phyloP scores from a whole-genome alignment of 2,329 filamentous ascomycete species.

The Ophiocordyceps camponoti-saundersi region DNA sequence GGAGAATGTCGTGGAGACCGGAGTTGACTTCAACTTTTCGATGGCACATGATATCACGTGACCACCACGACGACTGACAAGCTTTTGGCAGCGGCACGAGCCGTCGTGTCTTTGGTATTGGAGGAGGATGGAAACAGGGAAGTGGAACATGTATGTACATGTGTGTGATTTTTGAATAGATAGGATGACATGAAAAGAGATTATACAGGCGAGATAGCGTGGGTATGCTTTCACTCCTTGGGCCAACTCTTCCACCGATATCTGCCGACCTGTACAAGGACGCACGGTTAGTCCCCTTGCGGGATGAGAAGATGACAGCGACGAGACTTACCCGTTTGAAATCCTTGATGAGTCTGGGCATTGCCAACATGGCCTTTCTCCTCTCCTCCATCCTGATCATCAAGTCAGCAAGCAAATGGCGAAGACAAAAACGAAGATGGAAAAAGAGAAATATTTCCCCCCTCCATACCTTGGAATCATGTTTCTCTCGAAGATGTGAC shows the following conservation, averaged over 20 bases:
- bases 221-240: slow-evolving; percentile 20
- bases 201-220: not conserved
- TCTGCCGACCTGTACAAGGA: slow-evolving; percentile 33
- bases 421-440: not conserved
- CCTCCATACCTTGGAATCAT: slow-evolving; percentile 58
- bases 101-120: not conserved
- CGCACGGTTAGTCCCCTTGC: not conserved
- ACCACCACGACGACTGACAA: not conserved
- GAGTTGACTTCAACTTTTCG: too few species aligned
- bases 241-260: slow-evolving; percentile 40
- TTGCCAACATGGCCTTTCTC: slow-evolving; percentile 82
- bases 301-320: not conserved
- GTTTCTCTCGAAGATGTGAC: slow-evolving; percentile 80
- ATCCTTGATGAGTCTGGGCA: slow-evolving; percentile 78
- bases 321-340: slow-evolving; percentile 74
- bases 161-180: too few species aligned
- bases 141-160: not conserved
- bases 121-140: not conserved
- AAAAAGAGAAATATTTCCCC: too few species aligned
- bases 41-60: not conserved
- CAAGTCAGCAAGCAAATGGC: not conserved
- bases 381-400: slow-evolving; percentile 60
- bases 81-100: not conserved
- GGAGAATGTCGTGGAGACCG: not conserved
- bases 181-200: too few species aligned